Evolutionary conservation across 2,329 filamentous ascomycete species (phyloP).

Genomic region (Fonsecaea monophora): DNA sequence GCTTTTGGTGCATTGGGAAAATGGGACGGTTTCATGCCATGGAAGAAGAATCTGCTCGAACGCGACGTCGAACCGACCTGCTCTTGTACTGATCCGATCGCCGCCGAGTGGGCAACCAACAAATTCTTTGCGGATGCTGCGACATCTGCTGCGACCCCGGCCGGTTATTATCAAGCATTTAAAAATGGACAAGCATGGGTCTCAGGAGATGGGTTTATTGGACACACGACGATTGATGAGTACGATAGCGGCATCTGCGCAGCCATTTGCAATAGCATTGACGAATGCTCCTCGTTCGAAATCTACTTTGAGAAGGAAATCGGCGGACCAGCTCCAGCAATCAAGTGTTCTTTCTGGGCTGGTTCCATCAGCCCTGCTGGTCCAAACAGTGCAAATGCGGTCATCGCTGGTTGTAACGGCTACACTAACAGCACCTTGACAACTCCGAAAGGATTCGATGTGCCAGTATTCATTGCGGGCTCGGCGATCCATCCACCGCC

Average conservation of each 20-base stretch:
- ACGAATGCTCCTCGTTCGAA: constrained; percentile 34
- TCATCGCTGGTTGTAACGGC: constrained; percentile 33
- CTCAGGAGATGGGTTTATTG: constrained; percentile 34
- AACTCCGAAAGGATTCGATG: constrained; percentile 29
- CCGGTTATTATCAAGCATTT: constrained; percentile 32
- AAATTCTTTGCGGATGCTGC: constrained; percentile 26
- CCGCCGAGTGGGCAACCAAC: constrained; percentile 25
- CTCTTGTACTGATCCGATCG: constrained; percentile 28
- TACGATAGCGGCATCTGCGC: constrained; percentile 34
- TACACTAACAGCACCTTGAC: constrained; percentile 31
- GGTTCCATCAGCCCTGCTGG: constrained; percentile 19
- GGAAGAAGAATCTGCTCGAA: constrained; percentile 24
- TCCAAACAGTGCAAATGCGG: constrained; percentile 25
- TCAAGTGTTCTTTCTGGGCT: constrained; percentile 37
- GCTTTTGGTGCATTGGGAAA: constrained; percentile 27
- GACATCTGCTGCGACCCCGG: constrained; percentile 24
- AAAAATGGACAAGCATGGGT: constrained; percentile 31
- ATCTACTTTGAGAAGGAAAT: constrained; percentile 37
- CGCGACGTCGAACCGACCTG: constrained; percentile 30
- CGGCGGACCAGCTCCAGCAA: constrained; percentile 3
- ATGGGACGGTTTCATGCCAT: constrained; percentile 19
- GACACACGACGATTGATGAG: constrained; percentile 31
- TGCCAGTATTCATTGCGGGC: constrained; percentile 27
- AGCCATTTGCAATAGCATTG: constrained; percentile 30
- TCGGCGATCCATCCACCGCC: constrained; percentile 27